Evolutionary conservation across 108 stramenopile genomes (phyloP).

Genomic region (Chaetoceros muelleri): DNA sequence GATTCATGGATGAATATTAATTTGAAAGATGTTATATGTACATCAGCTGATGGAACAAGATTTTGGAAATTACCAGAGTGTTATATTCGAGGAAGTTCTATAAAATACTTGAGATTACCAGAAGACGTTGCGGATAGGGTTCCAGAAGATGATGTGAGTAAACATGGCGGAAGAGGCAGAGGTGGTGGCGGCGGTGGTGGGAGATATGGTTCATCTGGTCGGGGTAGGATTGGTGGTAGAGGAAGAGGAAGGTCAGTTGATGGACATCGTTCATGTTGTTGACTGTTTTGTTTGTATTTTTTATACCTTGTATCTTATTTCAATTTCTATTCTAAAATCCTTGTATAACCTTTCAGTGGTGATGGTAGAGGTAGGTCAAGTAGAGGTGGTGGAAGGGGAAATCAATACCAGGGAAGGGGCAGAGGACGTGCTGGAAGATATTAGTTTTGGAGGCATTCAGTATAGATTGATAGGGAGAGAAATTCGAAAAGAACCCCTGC

Average conservation of each 20-base stretch:
- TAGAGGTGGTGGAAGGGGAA: too few species aligned
- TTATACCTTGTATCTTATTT: too few species aligned
- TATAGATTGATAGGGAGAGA: too few species aligned
- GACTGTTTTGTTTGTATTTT: too few species aligned
- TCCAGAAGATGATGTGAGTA: slow-evolving; percentile 37
- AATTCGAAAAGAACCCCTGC: too few species aligned
- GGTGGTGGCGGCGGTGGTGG: slow-evolving; percentile 27
- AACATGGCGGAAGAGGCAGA: slow-evolving; percentile 12
- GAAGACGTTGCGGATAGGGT: slow-evolving; percentile 88
- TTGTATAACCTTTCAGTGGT: too few species aligned
- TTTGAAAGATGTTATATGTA: slow-evolving; percentile 92
- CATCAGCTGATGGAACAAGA: slow-evolving; percentile 82
- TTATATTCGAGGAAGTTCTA: slow-evolving; percentile 92
- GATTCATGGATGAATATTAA: slow-evolving; percentile 99
- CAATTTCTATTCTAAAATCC: too few species aligned
- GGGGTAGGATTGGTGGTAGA: slow-evolving; percentile 42
- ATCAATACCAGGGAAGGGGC: too few species aligned
- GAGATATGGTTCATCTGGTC: slow-evolving; percentile 21
- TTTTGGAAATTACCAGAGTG: slow-evolving; percentile 95
- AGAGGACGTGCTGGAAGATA: too few species aligned
- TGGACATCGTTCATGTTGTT: too few species aligned
- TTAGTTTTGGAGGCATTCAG: too few species aligned
- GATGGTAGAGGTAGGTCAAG: too few species aligned
- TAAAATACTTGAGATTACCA: slow-evolving; percentile 94
- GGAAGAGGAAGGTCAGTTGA: slow-evolving; percentile 1